Base-by-base conservation (phyloP, 768 basidiomycete species). In the Strobilomyces confusus region DNA sequence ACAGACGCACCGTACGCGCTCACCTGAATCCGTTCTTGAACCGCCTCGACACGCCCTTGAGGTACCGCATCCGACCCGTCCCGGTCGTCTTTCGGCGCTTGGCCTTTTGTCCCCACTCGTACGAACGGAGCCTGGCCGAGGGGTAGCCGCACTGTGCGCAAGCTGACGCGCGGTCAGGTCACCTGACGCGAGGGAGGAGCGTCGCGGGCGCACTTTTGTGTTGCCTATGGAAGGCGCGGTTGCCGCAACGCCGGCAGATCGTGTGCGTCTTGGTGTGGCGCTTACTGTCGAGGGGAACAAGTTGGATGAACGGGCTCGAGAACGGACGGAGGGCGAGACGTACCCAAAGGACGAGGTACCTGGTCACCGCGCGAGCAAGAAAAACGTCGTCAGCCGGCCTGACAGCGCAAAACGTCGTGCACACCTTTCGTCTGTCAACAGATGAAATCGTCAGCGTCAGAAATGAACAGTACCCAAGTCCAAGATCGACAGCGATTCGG, bases 1-100 rank as follows among this genome's bases (percentile, higher is more conserved):
- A 9, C 25, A 3, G 14, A 43, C 9, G 17, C 25, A 1, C 1
- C 4, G 4, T n/a, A 17, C 17, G 13, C 22, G 11, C 63, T 52
- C 58, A 90, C 92, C 89, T 84, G 85, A 95, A 98, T 51, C 95
- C 93, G 70, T 97, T 98, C 87, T 98, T 98, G 88, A 98, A 98
- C 63, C 92, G 83, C 71, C 95, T 84, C 64, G 88, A 86, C 40
- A 98, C 95, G 49, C 80, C 73, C 81, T 94, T 97, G 74, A 98
- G 81, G 82, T 93, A 85, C 56, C 79, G 77, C 94, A 97, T 97
- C 68, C 95, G 82, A 61, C 95, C 95, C 60, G 95, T 95, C 55
- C 97, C 97, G 55, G 97, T 98, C 44, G 95, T 98, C 87, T 95
- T 97, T 85, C 95, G 88, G 76, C 97, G 88, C 86, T 98, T 98